Evolutionary conservation across 345 rosid species (phyloP), one percentile per base, ranked within the genome.

Genomic region (Gossypium australe): DNA sequence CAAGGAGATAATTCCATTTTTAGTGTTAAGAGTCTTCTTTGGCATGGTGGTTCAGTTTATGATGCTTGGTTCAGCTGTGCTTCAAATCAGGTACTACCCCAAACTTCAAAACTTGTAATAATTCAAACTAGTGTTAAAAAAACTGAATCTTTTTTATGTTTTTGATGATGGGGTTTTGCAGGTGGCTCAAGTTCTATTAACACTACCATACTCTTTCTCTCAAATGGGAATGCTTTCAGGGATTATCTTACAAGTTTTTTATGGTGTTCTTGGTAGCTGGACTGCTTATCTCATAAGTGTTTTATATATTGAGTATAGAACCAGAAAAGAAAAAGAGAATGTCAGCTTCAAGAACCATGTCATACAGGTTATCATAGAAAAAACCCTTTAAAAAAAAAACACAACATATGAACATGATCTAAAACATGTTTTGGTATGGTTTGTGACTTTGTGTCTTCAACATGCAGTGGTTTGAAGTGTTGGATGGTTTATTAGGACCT

Each of bases 11-110:
- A 76, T n/a, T 79, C 86, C 61, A 58, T 22, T 17, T 78, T 73
- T 75, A 81, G 82, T 72, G 67, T 88, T 67, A 92, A 86, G 71
- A 87, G 80, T 79, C 1, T 90, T 72, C 85, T 92, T 41, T 92
- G 97, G 95, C 87, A 92, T 77, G 97, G 95, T 49, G 97, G 97
- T 10, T 92, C 94, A 75, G 94, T 83, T 1, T 92, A 87, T 81
- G 97, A 92, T 86, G 97, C 94, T 52, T 92, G 97, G 97, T 92
- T 92, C 77, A 92, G 97, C 70, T 91, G 94, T 78, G 89, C 97
- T 44, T 92, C 92, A 11, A 90, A 92, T 81, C 94, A 92, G 89
- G 93, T 87, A 75, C 43, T 2, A 47, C 3, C 16, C 38, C 65
- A 17, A 61, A 14, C 43, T 14, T 20, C 1, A 41, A 18, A n/a